Conservation (phyloP, 2,329 filamentous ascomycete species). For the Elsinoe perseae region DNA sequence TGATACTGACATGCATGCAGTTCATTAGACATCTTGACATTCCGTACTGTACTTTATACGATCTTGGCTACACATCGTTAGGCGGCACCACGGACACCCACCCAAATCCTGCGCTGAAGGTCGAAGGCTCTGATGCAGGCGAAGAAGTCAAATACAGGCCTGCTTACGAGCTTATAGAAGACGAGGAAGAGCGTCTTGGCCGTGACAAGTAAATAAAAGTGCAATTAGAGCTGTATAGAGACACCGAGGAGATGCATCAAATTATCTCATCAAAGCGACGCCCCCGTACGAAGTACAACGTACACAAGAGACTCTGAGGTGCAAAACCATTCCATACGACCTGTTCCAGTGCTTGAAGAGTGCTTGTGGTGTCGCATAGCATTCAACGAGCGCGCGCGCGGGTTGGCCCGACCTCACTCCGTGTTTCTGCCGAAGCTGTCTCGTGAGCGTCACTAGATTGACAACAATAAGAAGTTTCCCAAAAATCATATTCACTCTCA, state of each 20-base stretch:
- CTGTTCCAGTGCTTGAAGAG: too few relatives aligned
- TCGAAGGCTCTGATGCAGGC: slow-evolving; percentile 25
- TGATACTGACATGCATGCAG: slow-evolving; percentile 34
- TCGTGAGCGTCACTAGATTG: too few relatives aligned
- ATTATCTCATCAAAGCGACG: too few relatives aligned
- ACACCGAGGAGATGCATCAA: neutral
- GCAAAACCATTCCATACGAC: too few relatives aligned
- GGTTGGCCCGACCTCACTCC: neutral
- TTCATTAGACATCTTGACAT: slow-evolving; percentile 74
- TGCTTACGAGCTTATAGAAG: slow-evolving; percentile 66
- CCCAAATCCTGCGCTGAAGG: slow-evolving; percentile 68
- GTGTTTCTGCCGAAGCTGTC: neutral
- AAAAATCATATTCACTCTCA: too few relatives aligned
- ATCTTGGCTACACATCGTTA: slow-evolving; percentile 83
- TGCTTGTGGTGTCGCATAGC: too few relatives aligned
- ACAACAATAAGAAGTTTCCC: too few relatives aligned
- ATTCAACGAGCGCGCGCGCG: too few relatives aligned
- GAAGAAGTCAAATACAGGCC: slow-evolving; percentile 51
- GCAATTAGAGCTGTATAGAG: neutral
- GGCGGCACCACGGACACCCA: slow-evolving; percentile 83
- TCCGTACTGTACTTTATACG: slow-evolving; percentile 80
- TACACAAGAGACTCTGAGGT: too few relatives aligned
- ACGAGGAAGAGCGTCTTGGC: slow-evolving; percentile 71
- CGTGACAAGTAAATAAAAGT: slow-evolving; percentile 41
- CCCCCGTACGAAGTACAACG: too few relatives aligned